Percentiles rank a stretch among this genome's conserved stretches.
Evolutionary conservation across 2,329 filamentous ascomycete species (phyloP).

Genomic region (Monosporascus sp.): DNA sequence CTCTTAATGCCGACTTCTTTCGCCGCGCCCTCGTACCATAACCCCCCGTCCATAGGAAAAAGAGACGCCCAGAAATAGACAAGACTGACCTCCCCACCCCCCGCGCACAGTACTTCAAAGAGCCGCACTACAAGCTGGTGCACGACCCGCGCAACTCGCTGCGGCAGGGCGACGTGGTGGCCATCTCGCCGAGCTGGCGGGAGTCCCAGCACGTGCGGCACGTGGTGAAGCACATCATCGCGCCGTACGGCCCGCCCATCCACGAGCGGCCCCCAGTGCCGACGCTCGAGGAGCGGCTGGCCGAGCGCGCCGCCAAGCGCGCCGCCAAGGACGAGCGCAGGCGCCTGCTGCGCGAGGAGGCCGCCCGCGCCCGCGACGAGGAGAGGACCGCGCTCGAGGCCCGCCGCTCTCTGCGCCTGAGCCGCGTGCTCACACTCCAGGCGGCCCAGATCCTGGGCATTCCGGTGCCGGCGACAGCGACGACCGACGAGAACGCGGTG

Average conservation of each 20-base stretch:
- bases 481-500: no score
- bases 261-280: conserved; percentile 61
- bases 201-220: conserved; percentile 64
- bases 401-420: no score
- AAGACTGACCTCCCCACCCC: neutral
- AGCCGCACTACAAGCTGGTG: conserved; percentile 61
- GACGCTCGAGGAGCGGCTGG: conserved; percentile 55
- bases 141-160: conserved; percentile 74
- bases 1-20: no score
- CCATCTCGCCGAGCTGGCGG: conserved; percentile 61
- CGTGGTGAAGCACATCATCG: conserved; percentile 69
- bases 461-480: no score
- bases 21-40: no score
- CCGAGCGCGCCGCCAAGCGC: conserved; percentile 35
- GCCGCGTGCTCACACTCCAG: no score
- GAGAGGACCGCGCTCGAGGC: neutral
- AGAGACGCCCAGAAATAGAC: no score
- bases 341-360: conserved; percentile 2
- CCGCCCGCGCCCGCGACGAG: conserved; percentile 1
- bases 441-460: no score
- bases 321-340: conserved; percentile 16
- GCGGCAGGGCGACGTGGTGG: conserved; percentile 68
- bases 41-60: no score
- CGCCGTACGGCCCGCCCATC: conserved; percentile 59
- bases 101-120: conserved; percentile 55